Base-by-base conservation (phyloP, 2,329 filamentous ascomycete species). In the Arthrobotrys iridis region DNA sequence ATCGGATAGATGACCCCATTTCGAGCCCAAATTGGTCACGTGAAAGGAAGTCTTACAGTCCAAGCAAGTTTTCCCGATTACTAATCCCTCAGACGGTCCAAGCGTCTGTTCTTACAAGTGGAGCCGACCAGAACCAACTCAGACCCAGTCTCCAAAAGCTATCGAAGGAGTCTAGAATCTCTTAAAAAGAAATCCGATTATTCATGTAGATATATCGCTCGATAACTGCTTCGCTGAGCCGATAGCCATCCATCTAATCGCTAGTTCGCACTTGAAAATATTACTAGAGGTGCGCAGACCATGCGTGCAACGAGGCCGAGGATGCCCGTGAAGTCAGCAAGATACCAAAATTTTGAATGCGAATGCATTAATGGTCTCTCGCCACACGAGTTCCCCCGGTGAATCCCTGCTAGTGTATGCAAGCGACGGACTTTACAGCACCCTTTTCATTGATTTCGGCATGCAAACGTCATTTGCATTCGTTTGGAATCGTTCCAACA, bases 361-460 rank as follows among this genome's bases (percentile, higher is more conserved):
- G n/a, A n/a, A n/a, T n/a, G n/a, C n/a, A n/a, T n/a, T n/a, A n/a
- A n/a, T n/a, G n/a, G 6, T 30, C n/a, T 5, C 26, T 37, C 28
- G 28, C 50, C 15, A 59, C 30, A 45, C 1, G 40, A 66, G 20
- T 70, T 70, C 40, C 41, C 33, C 65, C 65, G n/a, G 65, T 22
- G 63, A 48, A 58, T 50, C 63, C 50, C 22, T 58, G 48, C 50
- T 48, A 24, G 26, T 26, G 48, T 18, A 22, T 24, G n/a, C 22
- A 67, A 46, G 63, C 65, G 55, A 52, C 65, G 65, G 65, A 70
- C 55, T 60, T 70, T 60, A 70, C 52, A 57, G n/a, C n/a, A n/a
- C n/a, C n/a, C n/a, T n/a, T n/a, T n/a, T n/a, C n/a, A n/a, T n/a
- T 41, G 40, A 30, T 26, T 22, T 26, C 10, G 8, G 8, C 43